Conservation (phyloP, 2,329 filamentous ascomycete species). For the Aspergillus persii region DNA sequence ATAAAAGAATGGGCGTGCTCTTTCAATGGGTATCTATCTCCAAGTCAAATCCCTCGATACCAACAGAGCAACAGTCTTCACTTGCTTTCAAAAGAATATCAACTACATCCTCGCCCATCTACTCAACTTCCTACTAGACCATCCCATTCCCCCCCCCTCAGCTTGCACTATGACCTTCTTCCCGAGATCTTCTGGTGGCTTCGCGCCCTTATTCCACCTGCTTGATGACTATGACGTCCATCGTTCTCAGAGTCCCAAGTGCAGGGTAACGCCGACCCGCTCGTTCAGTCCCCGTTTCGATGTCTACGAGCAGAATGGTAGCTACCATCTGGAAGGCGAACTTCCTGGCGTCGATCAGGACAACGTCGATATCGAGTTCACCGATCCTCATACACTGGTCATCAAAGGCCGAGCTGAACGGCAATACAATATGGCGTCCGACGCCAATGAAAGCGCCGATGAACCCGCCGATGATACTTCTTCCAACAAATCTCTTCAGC, state of each 20-base stretch:
- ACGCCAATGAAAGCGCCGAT: constrained; percentile 21
- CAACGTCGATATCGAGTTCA: constrained; percentile 48
- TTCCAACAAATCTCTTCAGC: constrained; percentile 36
- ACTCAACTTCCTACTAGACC: not conserved
- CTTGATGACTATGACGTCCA: constrained; percentile 42
- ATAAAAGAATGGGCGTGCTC: constrained; percentile 14
- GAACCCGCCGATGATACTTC: constrained; percentile 17
- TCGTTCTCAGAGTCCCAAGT: constrained; percentile 23
- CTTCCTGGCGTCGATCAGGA: constrained; percentile 44
- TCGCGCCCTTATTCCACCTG: constrained; percentile 43
- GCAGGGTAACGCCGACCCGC: constrained; percentile 18
- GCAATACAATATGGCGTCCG: constrained; percentile 20
- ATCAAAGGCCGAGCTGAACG: constrained; percentile 42
- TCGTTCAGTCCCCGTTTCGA: constrained; percentile 45
- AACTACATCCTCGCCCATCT: not conserved
- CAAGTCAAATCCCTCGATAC: not conserved
- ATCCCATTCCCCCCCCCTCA: not conserved
- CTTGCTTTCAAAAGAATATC: not conserved
- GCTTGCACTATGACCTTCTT: constrained; percentile 38
- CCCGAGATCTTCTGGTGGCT: constrained; percentile 34
- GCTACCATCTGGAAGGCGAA: constrained; percentile 47
- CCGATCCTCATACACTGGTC: constrained; percentile 44
- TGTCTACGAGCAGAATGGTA: constrained; percentile 41
- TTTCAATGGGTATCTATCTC: not conserved
- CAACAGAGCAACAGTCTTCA: not conserved